Evolutionary conservation across 495 filamentous ascomycete species (phyloP), one percentile per base, ranked within the genome.

Genomic region (Podospora tetraspora): DNA sequence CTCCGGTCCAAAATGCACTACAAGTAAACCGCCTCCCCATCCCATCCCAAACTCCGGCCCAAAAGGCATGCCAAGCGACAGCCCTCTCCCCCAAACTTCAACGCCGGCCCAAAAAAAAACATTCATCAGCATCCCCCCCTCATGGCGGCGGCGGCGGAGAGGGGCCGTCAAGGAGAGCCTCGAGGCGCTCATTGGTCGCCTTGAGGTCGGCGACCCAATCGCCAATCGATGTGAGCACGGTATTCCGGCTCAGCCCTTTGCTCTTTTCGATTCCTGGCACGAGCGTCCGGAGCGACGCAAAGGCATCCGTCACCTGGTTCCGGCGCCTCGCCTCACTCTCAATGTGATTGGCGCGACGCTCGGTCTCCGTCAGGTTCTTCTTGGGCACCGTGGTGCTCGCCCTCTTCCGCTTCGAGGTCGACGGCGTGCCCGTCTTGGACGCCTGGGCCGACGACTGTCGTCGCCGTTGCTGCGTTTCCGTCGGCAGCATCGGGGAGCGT

Each of bases 291-390:
- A 96, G 79, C 58, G 92, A 87, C 16, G 91, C 88, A 66, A 92
- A 97, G 0, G 90, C 91, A 69, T 90, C 82, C 72, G 90, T 86
- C 72, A 96, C 96, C 23, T 90, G 79, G 32, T 89, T 89, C 63
- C 93, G 85, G 58, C 93, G 87, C 75, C 93, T 94, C 77, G 95
- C 90, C 77, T 97, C 93, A 43, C 92, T 96, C 62, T 86, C 83
- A 71, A 96, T 96, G 76, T 97, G 93, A 69, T 97, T 96, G 69
- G 87, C 88, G 57, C 92, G 82, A 79, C 95, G 96, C 76, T 97
- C 89, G 66, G 90, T 89, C 68, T 93, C 91, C 0, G 89, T 89
- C 29, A 97, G 83, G 71, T 94, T 94, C 76, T 93, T 24, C 92
- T 86, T 75, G 2, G 80, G 30, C 76, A 89, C 92, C 11, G 21